phyloP scores from a whole-genome alignment of 2,329 filamentous ascomycete species.

The Exophiala dermatitidis region DNA sequence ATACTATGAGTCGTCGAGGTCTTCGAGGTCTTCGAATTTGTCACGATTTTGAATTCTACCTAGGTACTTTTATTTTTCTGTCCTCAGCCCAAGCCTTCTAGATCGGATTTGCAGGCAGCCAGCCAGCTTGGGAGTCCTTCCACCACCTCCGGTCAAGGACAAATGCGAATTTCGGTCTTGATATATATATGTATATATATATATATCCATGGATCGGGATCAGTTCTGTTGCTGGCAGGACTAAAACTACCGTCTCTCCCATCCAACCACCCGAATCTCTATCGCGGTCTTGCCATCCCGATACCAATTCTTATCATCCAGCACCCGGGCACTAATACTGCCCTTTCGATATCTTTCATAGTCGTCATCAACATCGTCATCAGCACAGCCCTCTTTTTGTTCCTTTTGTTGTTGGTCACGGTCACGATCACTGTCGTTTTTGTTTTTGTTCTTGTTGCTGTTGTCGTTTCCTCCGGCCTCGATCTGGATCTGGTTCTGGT shows the following conservation, averaged over 20 bases:
- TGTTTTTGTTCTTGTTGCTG: background rate
- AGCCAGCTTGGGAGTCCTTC: too few relatives aligned
- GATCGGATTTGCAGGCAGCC: too few relatives aligned
- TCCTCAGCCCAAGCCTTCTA: too few relatives aligned
- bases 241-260: slow-evolving; percentile 30
- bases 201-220: background rate
- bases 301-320: slow-evolving; percentile 34
- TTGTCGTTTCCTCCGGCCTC: background rate
- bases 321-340: slow-evolving; percentile 21
- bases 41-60: too few relatives aligned
- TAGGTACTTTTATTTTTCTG: too few relatives aligned
- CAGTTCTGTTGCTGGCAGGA: background rate
- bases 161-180: background rate
- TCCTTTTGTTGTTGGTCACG: background rate
- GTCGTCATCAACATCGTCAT: slow-evolving; percentile 5
- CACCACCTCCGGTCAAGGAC: too few relatives aligned
- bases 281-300: slow-evolving; percentile 46
- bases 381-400: background rate
- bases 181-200: background rate
- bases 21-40: too few relatives aligned
- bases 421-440: slow-evolving; percentile 24
- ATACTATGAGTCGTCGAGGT: too few relatives aligned
- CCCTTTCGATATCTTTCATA: slow-evolving; percentile 1
- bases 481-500: slow-evolving; percentile 20
- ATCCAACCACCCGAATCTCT: slow-evolving; percentile 44